phyloP scores from a whole-genome alignment of 2,329 filamentous ascomycete species.

The Bipolaris victoriae region DNA sequence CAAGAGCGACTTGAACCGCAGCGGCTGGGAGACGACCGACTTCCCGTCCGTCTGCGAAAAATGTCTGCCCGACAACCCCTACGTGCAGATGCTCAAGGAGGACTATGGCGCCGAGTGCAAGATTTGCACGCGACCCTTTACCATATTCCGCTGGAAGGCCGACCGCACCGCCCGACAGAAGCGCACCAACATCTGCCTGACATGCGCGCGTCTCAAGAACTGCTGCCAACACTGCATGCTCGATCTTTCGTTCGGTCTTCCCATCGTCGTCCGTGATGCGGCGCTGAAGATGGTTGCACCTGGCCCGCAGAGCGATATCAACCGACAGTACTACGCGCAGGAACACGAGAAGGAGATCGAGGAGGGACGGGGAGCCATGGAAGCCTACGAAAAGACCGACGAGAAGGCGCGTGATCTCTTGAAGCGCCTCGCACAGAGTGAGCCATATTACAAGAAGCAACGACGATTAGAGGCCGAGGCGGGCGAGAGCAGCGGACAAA shows the following conservation, averaged over 20 bases:
- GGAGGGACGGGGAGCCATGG: conserved; percentile 78
- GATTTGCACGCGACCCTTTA: conserved; percentile 91
- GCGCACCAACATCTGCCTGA: conserved; percentile 93
- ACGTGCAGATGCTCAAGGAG: conserved; percentile 98
- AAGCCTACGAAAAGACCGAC: conserved; percentile 95
- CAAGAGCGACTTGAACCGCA: conserved; percentile 93
- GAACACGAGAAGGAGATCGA: conserved; percentile 96
- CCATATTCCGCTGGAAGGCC: conserved; percentile 92
- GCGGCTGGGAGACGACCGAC: conserved; percentile 93
- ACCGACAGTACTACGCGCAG: conserved; percentile 96
- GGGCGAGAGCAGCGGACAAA: conserved; percentile 49
- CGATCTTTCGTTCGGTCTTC: conserved; percentile 92
- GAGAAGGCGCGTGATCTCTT: conserved; percentile 93
- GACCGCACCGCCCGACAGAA: conserved; percentile 91
- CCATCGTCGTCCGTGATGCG: conserved; percentile 92
- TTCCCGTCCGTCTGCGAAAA: conserved; percentile 89
- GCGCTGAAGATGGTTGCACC: conserved; percentile 97
- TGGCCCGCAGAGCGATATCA: conserved; percentile 88
- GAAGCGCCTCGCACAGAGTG: conserved; percentile 82
- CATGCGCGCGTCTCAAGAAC: conserved; percentile 96
- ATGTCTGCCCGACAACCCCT: conserved; percentile 94
- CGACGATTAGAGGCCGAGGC: conserved; percentile 70
- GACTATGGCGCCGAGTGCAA: conserved; percentile 80
- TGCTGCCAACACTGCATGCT: conserved; percentile 99
- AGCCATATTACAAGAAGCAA: conserved; percentile 93